Conservation (phyloP, 129 eudicot species). For the Artemisia argyi region DNA sequence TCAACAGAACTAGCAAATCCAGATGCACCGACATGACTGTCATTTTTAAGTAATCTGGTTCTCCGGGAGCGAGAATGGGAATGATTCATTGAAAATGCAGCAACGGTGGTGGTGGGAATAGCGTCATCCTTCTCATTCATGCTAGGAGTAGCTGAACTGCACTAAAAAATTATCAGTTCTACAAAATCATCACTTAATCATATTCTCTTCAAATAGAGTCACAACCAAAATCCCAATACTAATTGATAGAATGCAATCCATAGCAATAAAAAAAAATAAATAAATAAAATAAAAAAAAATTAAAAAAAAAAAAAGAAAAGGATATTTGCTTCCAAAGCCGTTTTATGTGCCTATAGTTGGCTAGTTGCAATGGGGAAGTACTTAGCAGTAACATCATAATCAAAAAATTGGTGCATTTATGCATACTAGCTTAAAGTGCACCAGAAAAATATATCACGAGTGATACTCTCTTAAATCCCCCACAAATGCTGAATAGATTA, state of each 20-base stretch:
- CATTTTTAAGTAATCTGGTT: slow-evolving; percentile 73
- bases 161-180: slow-evolving; percentile 34
- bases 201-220: background rate
- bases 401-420: background rate
- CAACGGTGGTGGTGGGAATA: slow-evolving; percentile 72
- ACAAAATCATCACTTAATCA: slow-evolving; percentile 19
- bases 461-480: too few species aligned
- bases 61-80: slow-evolving; percentile 90
- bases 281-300: too few species aligned
- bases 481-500: too few species aligned
- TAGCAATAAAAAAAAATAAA: slow-evolving; percentile 12
- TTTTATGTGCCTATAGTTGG: background rate
- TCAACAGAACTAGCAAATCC: slow-evolving; percentile 72
- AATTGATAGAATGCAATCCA: slow-evolving; percentile 6
- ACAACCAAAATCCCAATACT: background rate
- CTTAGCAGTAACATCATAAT: background rate
- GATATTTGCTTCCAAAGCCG: slow-evolving; percentile 5
- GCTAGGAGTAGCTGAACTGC: slow-evolving; percentile 79
- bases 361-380: background rate
- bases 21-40: slow-evolving; percentile 53
- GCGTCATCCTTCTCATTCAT: slow-evolving; percentile 78
- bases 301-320: slow-evolving; percentile 7
- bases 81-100: slow-evolving; percentile 52
- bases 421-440: background rate
- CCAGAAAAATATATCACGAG: background rate